Base-by-base conservation (phyloP, 306 rosid species). In the Corylus avellana region DNA sequence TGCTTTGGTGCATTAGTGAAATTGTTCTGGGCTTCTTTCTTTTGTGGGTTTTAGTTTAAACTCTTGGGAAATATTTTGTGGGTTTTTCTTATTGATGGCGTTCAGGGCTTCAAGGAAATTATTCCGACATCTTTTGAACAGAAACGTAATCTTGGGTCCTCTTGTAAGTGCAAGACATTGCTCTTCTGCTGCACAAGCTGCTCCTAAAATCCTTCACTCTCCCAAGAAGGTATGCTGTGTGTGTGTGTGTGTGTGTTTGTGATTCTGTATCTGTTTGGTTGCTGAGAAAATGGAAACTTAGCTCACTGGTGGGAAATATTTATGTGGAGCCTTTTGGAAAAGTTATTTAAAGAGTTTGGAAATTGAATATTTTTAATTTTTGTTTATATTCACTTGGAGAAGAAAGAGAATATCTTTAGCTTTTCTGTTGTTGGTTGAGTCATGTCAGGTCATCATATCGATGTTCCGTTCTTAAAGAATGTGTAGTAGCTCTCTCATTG, bases 171-270 rank as follows among this genome's bases (percentile, higher is more conserved):
- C 86, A 47, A 91, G 97, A 77, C 89, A 81, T 75, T 87, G 58
- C 73, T 89, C 97, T 79, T 86, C 98, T 71, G 77, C 94, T 56
- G 42, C 87, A n/a, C 72, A 86, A 79, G 58, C 83, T 78, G 86
- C 83, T 81, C 86, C 92, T 44, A 90, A 90, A 82, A 82, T 87
- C 61, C 90, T 91, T 80, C 93, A 91, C 77, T 84, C 90, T 82
- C 82, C 98, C 53, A 95, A 88, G 80, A 95, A 93, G 81, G 98
- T 95, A 86, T 49, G 91, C 10, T 7, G 80, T 70, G 12, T 74
- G 2, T 75, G 1, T 51, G 7, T 70, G 8, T 64, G 14, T 76
- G 3, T 47, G 17, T 73, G 39, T 22, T 22, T 75, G 74, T 73
- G 51, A 14, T 62, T 20, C 66, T 70, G 72, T 70, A 37, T 51